Evolutionary conservation across 1,139 yeast genomes (phyloP), one percentile per base, ranked within the genome.

Genomic region (Saccharomyces hybrid): DNA sequence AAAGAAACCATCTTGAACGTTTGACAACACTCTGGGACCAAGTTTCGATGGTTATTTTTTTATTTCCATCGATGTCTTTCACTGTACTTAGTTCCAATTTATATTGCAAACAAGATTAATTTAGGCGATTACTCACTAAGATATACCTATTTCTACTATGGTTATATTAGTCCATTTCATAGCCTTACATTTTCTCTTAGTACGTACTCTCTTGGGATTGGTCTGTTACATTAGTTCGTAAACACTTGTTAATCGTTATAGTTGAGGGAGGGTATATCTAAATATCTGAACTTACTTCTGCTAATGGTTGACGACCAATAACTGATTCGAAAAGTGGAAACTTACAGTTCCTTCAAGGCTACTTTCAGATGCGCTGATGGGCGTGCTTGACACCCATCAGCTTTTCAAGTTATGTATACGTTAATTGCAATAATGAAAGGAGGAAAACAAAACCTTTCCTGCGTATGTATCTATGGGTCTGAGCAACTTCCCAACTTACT

Each of bases 101-200:
- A 26, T 14, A 42, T 38, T 31, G 26, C 26, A 48, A 48, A 31
- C 46, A 48, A 48, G 31, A 23, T 38, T 13, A 23, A 16, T 16
- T 23, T 48, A 38, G 46, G 51, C 46, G 46, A 48, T 16, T 48
- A 31, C 46, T 48, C 46, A 32, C 46, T 29, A 38, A 32, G 51
- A 34, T 48, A 48, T 32, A 31, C 51, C 32, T 13, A 13, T 34
- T 32, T 48, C 28, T 48, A 31, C 25, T n/a, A n/a, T 48, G 46
- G 46, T 31, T 48, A 48, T 48, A 48, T 48, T 48, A 29, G 46
- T 48, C 46, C 51, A 48, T 47, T 47, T 47, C 51, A 48, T 2
- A 20, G 51, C 46, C 46, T 26, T 26, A 48, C 25, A 48, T 32
- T n/a, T 32, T 6, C 14, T 47, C 7, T 20, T 38, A 16, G 16